Conservation (phyloP, 192 early-diverging fungal genomes). For the Coemansia sp. region DNA sequence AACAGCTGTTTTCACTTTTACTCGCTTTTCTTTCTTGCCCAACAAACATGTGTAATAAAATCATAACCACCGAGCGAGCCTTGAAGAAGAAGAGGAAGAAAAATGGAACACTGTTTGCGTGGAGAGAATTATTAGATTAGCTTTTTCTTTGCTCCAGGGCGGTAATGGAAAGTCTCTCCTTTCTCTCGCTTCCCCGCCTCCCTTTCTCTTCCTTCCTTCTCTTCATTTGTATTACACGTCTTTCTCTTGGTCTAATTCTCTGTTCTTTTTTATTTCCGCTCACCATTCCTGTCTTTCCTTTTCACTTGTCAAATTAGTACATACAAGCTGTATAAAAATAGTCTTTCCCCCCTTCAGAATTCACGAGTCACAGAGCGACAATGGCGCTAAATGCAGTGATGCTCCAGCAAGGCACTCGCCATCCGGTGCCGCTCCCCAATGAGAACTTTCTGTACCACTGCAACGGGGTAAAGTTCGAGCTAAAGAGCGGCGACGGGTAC, state of each 20-base stretch:
- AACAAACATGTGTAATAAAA: no score
- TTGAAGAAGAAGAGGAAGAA: no score
- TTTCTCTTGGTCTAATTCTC: no score
- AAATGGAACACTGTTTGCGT: no score
- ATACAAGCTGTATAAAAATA: neutral
- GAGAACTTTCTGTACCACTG: constrained; percentile 56
- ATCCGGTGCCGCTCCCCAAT: constrained; percentile 42
- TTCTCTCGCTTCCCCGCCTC: neutral
- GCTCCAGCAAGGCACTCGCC: constrained; percentile 39
- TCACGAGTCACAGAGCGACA: neutral
- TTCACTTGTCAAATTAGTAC: neutral
- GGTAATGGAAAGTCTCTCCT: neutral
- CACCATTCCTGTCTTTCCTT: neutral
- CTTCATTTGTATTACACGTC: no score
- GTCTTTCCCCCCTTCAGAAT: neutral
- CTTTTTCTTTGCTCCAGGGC: no score
- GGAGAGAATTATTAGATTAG: no score
- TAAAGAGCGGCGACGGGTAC: constrained; percentile 37
- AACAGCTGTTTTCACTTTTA: no score
- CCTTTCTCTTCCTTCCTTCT: neutral
- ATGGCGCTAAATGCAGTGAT: constrained; percentile 51
- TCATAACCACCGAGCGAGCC: no score
- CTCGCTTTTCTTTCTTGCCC: no score
- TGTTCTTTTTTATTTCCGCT: no score
- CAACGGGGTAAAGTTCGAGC: constrained; percentile 53